Base-by-base conservation (phyloP, 2,329 filamentous ascomycete species). In the Fusarium veterinarium region DNA sequence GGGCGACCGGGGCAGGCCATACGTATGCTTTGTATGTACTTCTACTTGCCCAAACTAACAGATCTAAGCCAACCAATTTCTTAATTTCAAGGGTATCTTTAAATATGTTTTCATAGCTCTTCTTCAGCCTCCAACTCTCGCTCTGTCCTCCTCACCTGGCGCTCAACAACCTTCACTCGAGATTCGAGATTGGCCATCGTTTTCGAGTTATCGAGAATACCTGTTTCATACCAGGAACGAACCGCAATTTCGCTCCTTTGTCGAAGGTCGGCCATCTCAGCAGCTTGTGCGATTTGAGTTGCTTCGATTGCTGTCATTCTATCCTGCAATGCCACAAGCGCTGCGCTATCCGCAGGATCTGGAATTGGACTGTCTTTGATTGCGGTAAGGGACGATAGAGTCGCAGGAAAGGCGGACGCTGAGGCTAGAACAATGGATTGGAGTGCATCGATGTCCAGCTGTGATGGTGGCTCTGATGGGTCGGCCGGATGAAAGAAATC, bases 101-200 rank as follows among this genome's bases (percentile, higher is more conserved):
- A 41, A 68, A 51, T 37, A 63, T 65, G 33, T 42, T 46, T 48
- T 78, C 73, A 78, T 65, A 78, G 46, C n/a, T 78, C 76, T 33
- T 75, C 68, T 45, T 75, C 76, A 23, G 71, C 74, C 30, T 78
- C 76, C 23, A 72, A 30, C 30, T 78, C 75, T 23, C 73, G 87
- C 81, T 95, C 93, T 56, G 85, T 85, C 76, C 92, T 87, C 78
- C 90, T 86, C 5, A 95, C 85, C 13, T 85, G 84, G 60, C 89
- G 87, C 82, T 96, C 93, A 12, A 90, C 87, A 67, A 86, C 84
- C 80, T 89, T 88, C 17, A 95, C 81, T 55, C 92, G 86, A 38
- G 88, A 86, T 81, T 97, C 92, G 78, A 92, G 90, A 57, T 92
- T 90, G 28, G 91, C 92, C 83, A 94, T 91, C 64, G 88, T 88